These are phyloP conservation scores for Neofusicoccum cordaticola DNA, from an alignment of 2,329 filamentous ascomycete species.

Conservation along the genomic window DNA sequence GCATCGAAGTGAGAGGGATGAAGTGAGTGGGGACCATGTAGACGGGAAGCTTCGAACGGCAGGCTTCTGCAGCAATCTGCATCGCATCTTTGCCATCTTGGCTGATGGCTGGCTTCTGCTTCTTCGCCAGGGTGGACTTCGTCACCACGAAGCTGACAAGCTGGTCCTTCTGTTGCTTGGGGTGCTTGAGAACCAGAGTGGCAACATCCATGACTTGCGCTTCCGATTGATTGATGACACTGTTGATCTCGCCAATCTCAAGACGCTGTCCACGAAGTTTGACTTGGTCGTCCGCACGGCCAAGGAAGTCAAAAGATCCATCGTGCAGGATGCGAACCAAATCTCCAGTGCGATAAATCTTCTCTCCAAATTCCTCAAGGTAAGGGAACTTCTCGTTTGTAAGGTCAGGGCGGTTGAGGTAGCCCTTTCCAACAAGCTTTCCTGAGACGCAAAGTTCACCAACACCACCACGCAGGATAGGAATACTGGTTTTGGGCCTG, in stretches of 20 bases:
- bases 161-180: conserved; percentile 72
- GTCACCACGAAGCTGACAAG: conserved; percentile 69
- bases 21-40: conserved; percentile 94
- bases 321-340: conserved; percentile 78
- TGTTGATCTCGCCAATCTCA: conserved; percentile 88
- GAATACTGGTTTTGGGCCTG: conserved; percentile 63
- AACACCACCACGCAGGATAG: conserved; percentile 73
- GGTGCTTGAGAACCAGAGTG: conserved; percentile 72
- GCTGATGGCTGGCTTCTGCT: conserved; percentile 23
- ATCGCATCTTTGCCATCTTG: conserved; percentile 19
- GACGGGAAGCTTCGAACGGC: conserved; percentile 65
- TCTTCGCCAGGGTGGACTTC: conserved; percentile 19
- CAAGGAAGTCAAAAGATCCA: conserved; percentile 81
- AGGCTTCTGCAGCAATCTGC: conserved; percentile 49
- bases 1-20: conserved; percentile 67
- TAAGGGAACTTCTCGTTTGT: conserved; percentile 73
- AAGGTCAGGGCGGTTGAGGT: conserved; percentile 75
- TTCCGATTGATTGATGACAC: conserved; percentile 66
- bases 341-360: conserved; percentile 83
- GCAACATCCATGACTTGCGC: conserved; percentile 64
- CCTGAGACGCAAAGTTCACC: conserved; percentile 89
- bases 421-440: conserved; percentile 83
- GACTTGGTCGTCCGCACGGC: conserved; percentile 85
- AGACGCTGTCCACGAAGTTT: conserved; percentile 87
- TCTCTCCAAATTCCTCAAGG: conserved; percentile 46